phyloP scores from a whole-genome alignment of 129 eudicot genomes.

The Deinandra increscens region DNA sequence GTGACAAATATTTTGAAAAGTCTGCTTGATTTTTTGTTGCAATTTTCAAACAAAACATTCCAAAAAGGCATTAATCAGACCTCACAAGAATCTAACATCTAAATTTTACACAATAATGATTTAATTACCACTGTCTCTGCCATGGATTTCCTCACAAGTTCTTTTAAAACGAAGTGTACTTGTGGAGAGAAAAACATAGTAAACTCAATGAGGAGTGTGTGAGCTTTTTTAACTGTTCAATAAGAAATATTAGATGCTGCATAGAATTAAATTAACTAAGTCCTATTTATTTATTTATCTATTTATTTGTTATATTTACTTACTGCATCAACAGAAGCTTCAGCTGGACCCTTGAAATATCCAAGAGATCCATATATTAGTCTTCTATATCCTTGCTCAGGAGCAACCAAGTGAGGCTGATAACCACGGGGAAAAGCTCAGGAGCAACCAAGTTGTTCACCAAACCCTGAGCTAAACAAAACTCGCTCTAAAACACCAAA shows the following conservation, averaged over 20 bases:
- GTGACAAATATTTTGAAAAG: conserved; percentile 5
- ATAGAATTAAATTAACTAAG: background rate
- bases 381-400: conserved; percentile 99
- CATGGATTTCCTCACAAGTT: conserved; percentile 91
- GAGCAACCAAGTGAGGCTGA: conserved; percentile 97
- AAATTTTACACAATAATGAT: background rate
- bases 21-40: background rate
- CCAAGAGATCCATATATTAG: conserved; percentile 98
- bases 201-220: background rate
- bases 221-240: background rate
- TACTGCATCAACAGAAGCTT: conserved; percentile 99
- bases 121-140: conserved; percentile 73
- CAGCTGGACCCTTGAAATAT: conserved; percentile 97
- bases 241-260: conserved; percentile 1
- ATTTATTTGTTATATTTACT: conserved; percentile 19
- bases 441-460: too few species aligned
- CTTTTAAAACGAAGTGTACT: conserved; percentile 91
- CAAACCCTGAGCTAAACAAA: too few species aligned
- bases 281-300: background rate
- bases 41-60: background rate
- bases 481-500: too few species aligned
- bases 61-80: background rate
- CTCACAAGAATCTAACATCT: conserved; percentile 14
- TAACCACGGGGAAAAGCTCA: too few species aligned
- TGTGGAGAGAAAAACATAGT: conserved; percentile 28